Evolutionary conservation across 1,139 yeast genomes (phyloP).

Genomic region (Yamadazyma taylorii): DNA sequence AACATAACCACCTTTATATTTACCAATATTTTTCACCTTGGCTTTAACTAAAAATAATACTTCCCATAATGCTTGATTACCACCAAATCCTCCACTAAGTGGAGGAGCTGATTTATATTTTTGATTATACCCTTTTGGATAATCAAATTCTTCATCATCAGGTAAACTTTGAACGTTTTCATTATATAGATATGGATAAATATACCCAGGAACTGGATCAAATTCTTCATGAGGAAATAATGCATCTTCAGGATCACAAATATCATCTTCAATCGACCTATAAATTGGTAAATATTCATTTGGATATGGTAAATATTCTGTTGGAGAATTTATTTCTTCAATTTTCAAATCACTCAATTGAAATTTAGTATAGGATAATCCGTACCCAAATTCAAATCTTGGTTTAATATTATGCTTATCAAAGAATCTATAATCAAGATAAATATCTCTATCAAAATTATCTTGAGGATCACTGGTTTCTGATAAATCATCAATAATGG

Average conservation of each 20-base stretch:
- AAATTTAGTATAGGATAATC: conserved; percentile 56
- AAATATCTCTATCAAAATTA: conserved; percentile 48
- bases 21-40: conserved; percentile 51
- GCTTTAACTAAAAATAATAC: conserved; percentile 50
- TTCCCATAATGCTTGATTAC: conserved; percentile 47
- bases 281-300: conserved; percentile 45
- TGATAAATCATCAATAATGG: conserved; percentile 43
- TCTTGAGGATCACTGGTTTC: conserved; percentile 46
- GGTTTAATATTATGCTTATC: conserved; percentile 58
- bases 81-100: conserved; percentile 57
- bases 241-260: conserved; percentile 58
- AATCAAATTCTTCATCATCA: conserved; percentile 43
- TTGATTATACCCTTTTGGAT: conserved; percentile 53
- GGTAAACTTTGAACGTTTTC: conserved; percentile 44
- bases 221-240: conserved; percentile 56
- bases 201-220: conserved; percentile 52
- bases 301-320: conserved; percentile 51
- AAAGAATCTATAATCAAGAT: conserved; percentile 56
- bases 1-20: conserved; percentile 50
- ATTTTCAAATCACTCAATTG: conserved; percentile 40
- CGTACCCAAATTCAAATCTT: conserved; percentile 62
- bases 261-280: conserved; percentile 43
- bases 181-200: conserved; percentile 51
- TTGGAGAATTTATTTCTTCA: conserved; percentile 42
- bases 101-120: conserved; percentile 40